phyloP scores from a whole-genome alignment of 75 land plant species.

The Pinus albicaulis region DNA sequence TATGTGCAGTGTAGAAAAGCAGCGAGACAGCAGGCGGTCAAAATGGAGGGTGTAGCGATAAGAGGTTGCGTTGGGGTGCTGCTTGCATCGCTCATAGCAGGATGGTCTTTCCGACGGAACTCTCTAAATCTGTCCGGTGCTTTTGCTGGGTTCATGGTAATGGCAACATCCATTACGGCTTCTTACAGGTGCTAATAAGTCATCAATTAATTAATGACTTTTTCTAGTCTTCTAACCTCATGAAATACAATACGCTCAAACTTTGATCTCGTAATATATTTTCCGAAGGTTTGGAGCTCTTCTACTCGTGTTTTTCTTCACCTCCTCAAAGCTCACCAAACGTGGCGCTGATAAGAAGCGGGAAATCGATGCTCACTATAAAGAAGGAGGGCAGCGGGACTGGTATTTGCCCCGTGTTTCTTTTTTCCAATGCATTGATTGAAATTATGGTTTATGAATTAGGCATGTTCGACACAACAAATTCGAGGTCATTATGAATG shows the following conservation, averaged over 20 bases:
- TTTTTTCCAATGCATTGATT: background rate
- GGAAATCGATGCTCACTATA: slow-evolving; percentile 61
- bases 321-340: slow-evolving; percentile 88
- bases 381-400: slow-evolving; percentile 93
- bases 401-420: slow-evolving; percentile 40
- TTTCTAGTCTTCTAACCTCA: background rate
- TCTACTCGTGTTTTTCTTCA: slow-evolving; percentile 77
- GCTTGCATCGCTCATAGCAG: slow-evolving; percentile 46
- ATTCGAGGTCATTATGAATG: too few relatives aligned
- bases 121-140: slow-evolving; percentile 81
- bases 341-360: slow-evolving; percentile 72
- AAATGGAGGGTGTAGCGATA: slow-evolving; percentile 18
- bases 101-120: slow-evolving; percentile 45
- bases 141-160: slow-evolving; percentile 61
- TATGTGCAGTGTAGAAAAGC: too few relatives aligned
- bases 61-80: slow-evolving; percentile 30
- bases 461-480: too few relatives aligned
- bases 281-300: slow-evolving; percentile 77
- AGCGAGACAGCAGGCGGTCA: background rate
- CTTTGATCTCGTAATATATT: background rate
- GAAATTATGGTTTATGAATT: too few relatives aligned
- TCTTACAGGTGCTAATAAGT: slow-evolving; percentile 48
- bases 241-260: background rate
- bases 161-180: slow-evolving; percentile 53
- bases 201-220: background rate